Percentiles rank a stretch among this genome's conserved stretches.
Evolutionary conservation across 2,329 filamentous ascomycete species (phyloP).

Genomic region (Hypoxylon sp.): DNA sequence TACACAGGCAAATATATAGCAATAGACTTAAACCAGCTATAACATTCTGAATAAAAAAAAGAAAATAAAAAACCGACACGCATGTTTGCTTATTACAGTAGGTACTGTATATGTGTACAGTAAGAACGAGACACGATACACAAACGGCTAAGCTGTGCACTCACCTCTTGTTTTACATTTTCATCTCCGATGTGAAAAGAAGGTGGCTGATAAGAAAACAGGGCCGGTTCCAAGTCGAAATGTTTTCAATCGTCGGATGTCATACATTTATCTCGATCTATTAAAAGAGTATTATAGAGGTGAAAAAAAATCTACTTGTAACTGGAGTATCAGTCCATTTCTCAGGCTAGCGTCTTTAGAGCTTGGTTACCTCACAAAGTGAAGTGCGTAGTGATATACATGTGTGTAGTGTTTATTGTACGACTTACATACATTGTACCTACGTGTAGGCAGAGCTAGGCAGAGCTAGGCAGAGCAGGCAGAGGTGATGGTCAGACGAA

Average conservation of each 20-base stretch:
- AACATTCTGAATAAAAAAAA: too few relatives aligned
- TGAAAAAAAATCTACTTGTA: background rate
- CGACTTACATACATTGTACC: too few relatives aligned
- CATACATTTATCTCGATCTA: background rate
- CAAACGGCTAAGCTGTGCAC: constrained; percentile 12
- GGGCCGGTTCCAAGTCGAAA: constrained; percentile 8
- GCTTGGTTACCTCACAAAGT: background rate
- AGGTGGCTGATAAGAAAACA: constrained; percentile 9
- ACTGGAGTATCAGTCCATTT: constrained; percentile 14
- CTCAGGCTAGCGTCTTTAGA: constrained; percentile 24
- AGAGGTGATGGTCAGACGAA: background rate
- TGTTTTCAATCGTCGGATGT: background rate
- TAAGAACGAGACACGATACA: background rate
- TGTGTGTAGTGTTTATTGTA: too few relatives aligned
- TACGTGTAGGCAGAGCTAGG: too few relatives aligned
- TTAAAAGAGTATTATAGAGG: background rate
- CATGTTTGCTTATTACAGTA: constrained; percentile 17
- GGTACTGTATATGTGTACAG: background rate
- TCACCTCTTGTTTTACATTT: constrained; percentile 23
- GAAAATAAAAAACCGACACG: too few relatives aligned
- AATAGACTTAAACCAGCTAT: constrained; percentile 7
- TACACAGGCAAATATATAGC: background rate
- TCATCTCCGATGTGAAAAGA: constrained; percentile 12
- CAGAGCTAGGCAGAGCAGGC: too few relatives aligned
- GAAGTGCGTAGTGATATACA: too few relatives aligned